Base-by-base conservation (phyloP, 768 basidiomycete species). In the Boletus eberwhitei region DNA sequence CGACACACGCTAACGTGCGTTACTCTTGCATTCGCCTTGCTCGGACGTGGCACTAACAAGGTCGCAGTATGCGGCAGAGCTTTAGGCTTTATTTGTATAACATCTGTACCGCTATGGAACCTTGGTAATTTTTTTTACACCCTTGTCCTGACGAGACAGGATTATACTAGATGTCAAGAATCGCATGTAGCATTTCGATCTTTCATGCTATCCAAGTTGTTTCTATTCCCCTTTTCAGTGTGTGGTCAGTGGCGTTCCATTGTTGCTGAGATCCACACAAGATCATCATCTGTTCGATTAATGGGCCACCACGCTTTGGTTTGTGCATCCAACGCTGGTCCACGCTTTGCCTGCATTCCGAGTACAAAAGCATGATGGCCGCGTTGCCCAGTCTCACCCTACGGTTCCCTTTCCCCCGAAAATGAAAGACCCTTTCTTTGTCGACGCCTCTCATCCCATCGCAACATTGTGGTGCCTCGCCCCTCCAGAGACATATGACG, bases 31-130 rank as follows among this genome's bases (percentile, higher is more conserved):
- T 45, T 17, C 21, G 8, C 3, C 13, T 17, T 12, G n/a, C 12
- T 34, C 9, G 24, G 6, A 29, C 11, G 8, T n/a, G 39, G 4
- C 16, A 31, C 50, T 64, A 4, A 64, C 55, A 8, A 8, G 26
- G 9, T 2, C 37, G 13, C 48, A 67, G 65, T 63, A 61, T 31
- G 66, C 65, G 50, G 66, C 65, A 34, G 65, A 67, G 31, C 59
- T 67, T 35, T 67, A 64, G 37, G 46, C 2, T 50, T 36, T 42
- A 44, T 46, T 40, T 34, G 13, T 54, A 48, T 40, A 22, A n/a
- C 51, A 35, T 44, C 40, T 34, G 32, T 52, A 51, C 49, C 40
- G 31, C 39, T 41, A 43, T n/a, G 48, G 16, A 31, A 6, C 37
- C 34, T 49, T 56, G 52, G 39, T 59, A 59, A 42, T 50, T 51